Evolutionary conservation across 1,139 yeast genomes (phyloP).

Genomic region (Lodderomyces jiufengensis): DNA sequence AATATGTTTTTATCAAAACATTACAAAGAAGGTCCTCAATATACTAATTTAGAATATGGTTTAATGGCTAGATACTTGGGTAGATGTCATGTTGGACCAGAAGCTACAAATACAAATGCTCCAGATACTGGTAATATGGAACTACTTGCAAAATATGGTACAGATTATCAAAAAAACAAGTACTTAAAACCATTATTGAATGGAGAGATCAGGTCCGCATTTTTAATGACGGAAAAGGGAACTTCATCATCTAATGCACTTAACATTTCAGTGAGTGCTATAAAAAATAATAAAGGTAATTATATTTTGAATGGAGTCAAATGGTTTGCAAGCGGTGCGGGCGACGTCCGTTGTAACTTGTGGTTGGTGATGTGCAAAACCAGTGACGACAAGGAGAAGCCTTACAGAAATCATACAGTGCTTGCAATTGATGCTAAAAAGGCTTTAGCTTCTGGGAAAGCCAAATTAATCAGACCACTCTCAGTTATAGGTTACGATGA

Average conservation of each 20-base stretch:
- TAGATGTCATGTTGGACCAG: conserved; percentile 53
- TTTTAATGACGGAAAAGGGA: conserved; percentile 69
- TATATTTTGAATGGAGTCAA: conserved; percentile 62
- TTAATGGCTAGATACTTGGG: conserved; percentile 71
- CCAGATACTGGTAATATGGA: conserved; percentile 83
- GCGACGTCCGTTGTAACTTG: conserved; percentile 60
- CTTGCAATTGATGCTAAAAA: conserved; percentile 53
- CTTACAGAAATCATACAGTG: conserved; percentile 58
- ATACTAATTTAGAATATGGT: conserved; percentile 64
- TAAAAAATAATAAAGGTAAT: conserved; percentile 40
- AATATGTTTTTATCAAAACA: conserved; percentile 58
- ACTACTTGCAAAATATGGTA: conserved; percentile 59
- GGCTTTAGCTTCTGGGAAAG: conserved; percentile 51
- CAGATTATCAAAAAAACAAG: conserved; percentile 44
- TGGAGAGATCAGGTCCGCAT: conserved; percentile 64
- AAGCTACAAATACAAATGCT: conserved; percentile 61
- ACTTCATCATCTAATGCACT: conserved; percentile 66
- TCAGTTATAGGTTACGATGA: conserved; percentile 63
- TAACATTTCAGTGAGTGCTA: conserved; percentile 54
- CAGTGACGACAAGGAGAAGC: conserved; percentile 26
- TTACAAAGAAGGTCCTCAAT: conserved; percentile 62
- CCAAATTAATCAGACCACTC: conserved; percentile 52
- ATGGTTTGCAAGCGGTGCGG: conserved; percentile 79
- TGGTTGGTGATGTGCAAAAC: conserved; percentile 73
- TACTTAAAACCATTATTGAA: conserved; percentile 57